These are phyloP conservation scores for Arxiozyma telluris DNA, from an alignment of 1,139 yeast species.

Conservation along the genomic window DNA sequence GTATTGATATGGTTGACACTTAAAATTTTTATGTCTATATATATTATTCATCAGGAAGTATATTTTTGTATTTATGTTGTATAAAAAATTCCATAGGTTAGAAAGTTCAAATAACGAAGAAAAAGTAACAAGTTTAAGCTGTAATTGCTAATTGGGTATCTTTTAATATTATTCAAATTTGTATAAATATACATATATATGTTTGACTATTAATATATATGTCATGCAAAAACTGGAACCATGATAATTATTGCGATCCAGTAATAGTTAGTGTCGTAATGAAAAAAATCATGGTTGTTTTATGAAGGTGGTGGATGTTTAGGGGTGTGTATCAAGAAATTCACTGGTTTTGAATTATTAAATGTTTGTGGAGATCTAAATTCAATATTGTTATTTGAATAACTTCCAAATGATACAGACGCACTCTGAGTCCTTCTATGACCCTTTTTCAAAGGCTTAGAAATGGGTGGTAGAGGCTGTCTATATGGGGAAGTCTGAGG, in stretches of 20 bases:
- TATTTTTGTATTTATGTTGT: too few relatives aligned
- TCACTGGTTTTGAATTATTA: conserved; percentile 19
- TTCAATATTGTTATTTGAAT: conserved; percentile 12
- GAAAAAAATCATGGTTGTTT: neutral
- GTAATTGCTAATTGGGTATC: neutral
- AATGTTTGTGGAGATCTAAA: conserved; percentile 14
- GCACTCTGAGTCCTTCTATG: conserved; percentile 28
- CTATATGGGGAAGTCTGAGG: conserved; percentile 5
- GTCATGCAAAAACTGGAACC: neutral
- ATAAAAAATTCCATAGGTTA: too few relatives aligned
- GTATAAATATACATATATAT: too few relatives aligned
- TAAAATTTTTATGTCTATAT: too few relatives aligned
- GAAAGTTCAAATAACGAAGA: neutral
- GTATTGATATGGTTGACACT: neutral
- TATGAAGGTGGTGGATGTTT: conserved; percentile 26
- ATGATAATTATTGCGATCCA: neutral
- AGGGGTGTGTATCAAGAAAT: conserved; percentile 26
- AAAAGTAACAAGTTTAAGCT: too few relatives aligned
- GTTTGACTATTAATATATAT: neutral
- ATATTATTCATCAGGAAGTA: too few relatives aligned
- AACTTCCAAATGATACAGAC: neutral
- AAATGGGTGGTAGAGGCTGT: neutral
- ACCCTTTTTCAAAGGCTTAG: conserved; percentile 6
- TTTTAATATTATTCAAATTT: too few relatives aligned
- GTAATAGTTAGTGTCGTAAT: neutral